Base-by-base conservation (phyloP, 441 rosid genomes). In the Lepidium campestre region DNA sequence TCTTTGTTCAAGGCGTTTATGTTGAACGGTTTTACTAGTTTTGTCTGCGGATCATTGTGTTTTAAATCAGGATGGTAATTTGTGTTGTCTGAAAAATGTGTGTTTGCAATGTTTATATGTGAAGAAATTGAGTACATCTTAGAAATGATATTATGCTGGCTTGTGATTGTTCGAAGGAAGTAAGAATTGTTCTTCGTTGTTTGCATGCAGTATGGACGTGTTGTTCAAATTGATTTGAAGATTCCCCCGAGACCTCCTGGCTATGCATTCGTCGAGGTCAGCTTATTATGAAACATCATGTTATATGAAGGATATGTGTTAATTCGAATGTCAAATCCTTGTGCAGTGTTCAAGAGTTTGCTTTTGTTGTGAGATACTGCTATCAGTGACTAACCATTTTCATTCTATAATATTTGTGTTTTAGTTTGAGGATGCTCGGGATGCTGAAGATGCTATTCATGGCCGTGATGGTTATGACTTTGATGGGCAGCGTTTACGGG, bases 221-320 rank as follows among this genome's bases (percentile, higher is more conserved):
- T 87, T 60, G 81, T 79, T 36, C 89, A 85, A 75, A 83, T 87
- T 20, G 93, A 85, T 47, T 71, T 87, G 83, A 87, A 87, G 79
- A 71, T 85, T 71, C 93, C 93, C n/a, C 93, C 93, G 23, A 85
- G 93, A 75, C 93, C 90, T 56, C 93, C 93, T 5, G 93, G 93
- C 68, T 87, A 87, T 81, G 93, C 93, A 6, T 87, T 87, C 64
- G 87, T 87, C 7, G 93, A 87, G 86, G 93, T 80, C 48, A 65
- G 81, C 72, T 59, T 14, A 1, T 52, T 15, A 17, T 44, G 7
- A 27, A 36, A 25, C 12, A 9, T 0, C 53, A 36, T 46, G 14
- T 19, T 74, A 22, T 41, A 10, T 44, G 36, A 25, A 8, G 15
- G 1, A 22, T 53, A 20, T 17, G 41, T 56, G 62, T 35, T 61